These are phyloP conservation scores for Zygosaccharomyces gambellarensis DNA, from an alignment of 805 yeast species.

Conservation along the genomic window DNA sequence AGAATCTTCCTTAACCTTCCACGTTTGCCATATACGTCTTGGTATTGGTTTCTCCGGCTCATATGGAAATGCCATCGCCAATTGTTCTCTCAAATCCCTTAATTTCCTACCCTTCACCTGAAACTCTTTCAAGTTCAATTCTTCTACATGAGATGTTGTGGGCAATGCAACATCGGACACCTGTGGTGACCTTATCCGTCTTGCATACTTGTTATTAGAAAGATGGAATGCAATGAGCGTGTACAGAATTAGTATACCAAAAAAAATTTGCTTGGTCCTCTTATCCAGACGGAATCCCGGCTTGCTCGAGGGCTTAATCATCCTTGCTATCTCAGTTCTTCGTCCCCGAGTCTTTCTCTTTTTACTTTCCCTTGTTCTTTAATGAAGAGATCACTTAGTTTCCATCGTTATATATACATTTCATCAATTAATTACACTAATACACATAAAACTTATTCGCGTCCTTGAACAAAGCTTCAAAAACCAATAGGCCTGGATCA, in stretches of 20 bases:
- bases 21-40: constrained; percentile 86
- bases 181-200: constrained; percentile 5
- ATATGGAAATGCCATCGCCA: constrained; percentile 72
- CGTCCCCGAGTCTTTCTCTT: neutral
- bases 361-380: neutral
- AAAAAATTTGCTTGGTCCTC: constrained; percentile 10
- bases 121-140: constrained; percentile 19
- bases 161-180: constrained; percentile 19
- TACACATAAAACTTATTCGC: neutral
- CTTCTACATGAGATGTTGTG: constrained; percentile 23
- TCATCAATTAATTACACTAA: neutral
- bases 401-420: neutral
- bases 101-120: constrained; percentile 1
- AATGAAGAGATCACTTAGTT: neutral
- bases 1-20: constrained; percentile 68
- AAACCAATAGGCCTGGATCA: neutral
- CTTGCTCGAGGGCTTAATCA: constrained; percentile 1
- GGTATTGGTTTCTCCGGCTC: constrained; percentile 61
- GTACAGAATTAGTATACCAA: constrained; percentile 7
- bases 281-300: constrained; percentile 8
- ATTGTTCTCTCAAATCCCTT: constrained; percentile 39
- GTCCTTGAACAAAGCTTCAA: neutral
- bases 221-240: constrained; percentile 10
- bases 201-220: constrained; percentile 10
- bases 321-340: neutral